Evolutionary conservation across 2,329 filamentous ascomycete species (phyloP).

Genomic region (Daldinia eschscholtzii): DNA sequence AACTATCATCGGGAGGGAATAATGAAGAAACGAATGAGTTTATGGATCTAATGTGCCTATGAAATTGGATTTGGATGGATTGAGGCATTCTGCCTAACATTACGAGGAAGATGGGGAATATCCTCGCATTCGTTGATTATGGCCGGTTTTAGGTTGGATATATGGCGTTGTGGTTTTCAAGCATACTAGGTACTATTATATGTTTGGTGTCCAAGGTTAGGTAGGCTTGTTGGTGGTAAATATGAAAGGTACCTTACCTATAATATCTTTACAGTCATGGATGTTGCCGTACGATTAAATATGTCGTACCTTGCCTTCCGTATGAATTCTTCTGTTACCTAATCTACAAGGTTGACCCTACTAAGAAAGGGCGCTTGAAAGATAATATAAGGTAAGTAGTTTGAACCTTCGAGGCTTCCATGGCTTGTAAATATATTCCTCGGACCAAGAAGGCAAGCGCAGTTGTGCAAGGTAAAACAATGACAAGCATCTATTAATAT

Average conservation of each 20-base stretch:
- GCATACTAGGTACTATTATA: too few species aligned
- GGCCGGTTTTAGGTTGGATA: background rate
- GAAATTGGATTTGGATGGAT: background rate
- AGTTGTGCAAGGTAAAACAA: background rate
- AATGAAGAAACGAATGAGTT: slow-evolving; percentile 11
- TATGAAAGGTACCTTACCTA: background rate
- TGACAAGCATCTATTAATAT: background rate
- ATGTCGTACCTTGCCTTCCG: background rate
- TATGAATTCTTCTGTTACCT: background rate
- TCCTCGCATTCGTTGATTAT: slow-evolving; percentile 32
- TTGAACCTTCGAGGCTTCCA: background rate
- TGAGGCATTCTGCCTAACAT: background rate
- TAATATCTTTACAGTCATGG: background rate
- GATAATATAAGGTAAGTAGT: background rate
- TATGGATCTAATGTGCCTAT: background rate
- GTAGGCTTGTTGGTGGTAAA: background rate
- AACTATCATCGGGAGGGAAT: slow-evolving; percentile 46
- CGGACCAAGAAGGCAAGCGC: background rate
- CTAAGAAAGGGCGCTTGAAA: background rate
- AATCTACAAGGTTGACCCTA: background rate
- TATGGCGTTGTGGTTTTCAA: slow-evolving; percentile 18
- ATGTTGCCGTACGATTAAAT: background rate
- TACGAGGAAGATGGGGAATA: slow-evolving; percentile 31
- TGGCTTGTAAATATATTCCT: background rate
- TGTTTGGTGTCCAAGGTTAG: slow-evolving; percentile 14